These are phyloP conservation scores for Microsporum canis DNA, from an alignment of 2,329 filamentous ascomycete genomes.

Conservation along the genomic window DNA sequence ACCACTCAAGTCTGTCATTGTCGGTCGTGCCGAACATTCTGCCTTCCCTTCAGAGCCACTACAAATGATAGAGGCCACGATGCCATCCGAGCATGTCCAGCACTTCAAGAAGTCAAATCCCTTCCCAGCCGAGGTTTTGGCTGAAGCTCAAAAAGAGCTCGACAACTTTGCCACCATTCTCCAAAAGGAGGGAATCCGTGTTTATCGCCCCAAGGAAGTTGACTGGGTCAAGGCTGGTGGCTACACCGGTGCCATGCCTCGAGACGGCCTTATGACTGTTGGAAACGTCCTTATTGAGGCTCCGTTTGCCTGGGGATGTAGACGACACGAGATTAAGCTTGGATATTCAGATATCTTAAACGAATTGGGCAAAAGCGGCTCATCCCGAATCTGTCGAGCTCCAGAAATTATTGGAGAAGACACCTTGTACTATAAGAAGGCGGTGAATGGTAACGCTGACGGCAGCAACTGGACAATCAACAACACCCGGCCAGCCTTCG, in stretches of 20 bases:
- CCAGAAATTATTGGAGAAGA: constrained; percentile 13
- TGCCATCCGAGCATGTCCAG: constrained; percentile 11
- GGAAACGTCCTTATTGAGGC: constrained; percentile 25
- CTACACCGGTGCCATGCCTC: constrained; percentile 27
- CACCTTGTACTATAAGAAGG: constrained; percentile 16
- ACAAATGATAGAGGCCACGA: constrained; percentile 17
- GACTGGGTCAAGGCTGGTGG: constrained; percentile 10
- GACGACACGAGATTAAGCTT: constrained; percentile 17
- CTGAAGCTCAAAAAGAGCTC: constrained; percentile 18
- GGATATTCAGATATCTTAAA: constrained; percentile 12
- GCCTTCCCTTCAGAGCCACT: constrained; percentile 18
- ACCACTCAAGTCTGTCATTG: constrained; percentile 19
- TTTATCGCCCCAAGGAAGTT: constrained; percentile 18
- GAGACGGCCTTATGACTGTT: constrained; percentile 25
- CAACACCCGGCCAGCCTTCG: constrained; percentile 25
- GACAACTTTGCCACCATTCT: constrained; percentile 19
- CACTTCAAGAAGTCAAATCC: constrained; percentile 17
- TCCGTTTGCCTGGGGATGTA: constrained; percentile 23
- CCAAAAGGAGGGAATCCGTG: constrained; percentile 16
- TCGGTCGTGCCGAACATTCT: constrained; percentile 20
- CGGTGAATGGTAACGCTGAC: neutral
- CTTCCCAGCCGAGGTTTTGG: constrained; percentile 17
- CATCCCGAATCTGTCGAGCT: constrained; percentile 8
- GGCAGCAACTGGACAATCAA: constrained; percentile 22
- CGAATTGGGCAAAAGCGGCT: constrained; percentile 4